phyloP scores from a whole-genome alignment of 768 basidiomycete genomes.

The Solioccasus polychromus region DNA sequence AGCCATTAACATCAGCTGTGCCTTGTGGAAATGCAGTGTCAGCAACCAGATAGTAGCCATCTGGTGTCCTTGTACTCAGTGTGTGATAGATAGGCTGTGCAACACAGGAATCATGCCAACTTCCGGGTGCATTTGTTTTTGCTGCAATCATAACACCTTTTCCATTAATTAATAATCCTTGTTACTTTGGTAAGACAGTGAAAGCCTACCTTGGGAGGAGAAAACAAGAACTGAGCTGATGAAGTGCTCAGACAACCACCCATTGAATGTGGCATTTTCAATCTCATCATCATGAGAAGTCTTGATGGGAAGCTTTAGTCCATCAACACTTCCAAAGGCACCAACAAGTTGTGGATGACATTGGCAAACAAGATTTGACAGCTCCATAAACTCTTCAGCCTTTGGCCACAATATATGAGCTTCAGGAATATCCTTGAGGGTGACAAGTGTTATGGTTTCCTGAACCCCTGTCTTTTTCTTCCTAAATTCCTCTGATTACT shows the following conservation, averaged over 20 bases:
- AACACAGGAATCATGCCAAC: conserved; percentile 48
- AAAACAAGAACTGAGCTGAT: conserved; percentile 40
- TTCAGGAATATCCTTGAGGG: conserved; percentile 29
- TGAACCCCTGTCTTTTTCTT: no score
- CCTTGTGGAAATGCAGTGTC: conserved; percentile 48
- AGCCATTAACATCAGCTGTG: conserved; percentile 26
- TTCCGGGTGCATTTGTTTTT: conserved; percentile 41
- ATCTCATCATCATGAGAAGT: conserved; percentile 37
- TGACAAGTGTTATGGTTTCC: no score
- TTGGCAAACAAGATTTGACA: conserved; percentile 26
- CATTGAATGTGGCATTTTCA: conserved; percentile 47
- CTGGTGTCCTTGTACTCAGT: conserved; percentile 33
- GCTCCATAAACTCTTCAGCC: conserved; percentile 24
- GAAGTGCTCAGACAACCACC: conserved; percentile 42
- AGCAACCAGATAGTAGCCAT: conserved; percentile 41
- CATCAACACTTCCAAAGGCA: conserved; percentile 43
- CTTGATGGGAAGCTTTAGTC: conserved; percentile 37
- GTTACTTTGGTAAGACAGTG: background rate
- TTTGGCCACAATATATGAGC: conserved; percentile 4
- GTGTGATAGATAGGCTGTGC: conserved; percentile 39
- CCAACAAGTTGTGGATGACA: conserved; percentile 33
- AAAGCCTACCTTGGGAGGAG: conserved; percentile 23
- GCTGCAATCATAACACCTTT: conserved; percentile 37
- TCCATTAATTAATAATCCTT: background rate
- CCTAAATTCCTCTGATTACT: no score